Percentiles rank a stretch among this genome's conserved stretches.
These are phyloP conservation scores for Cryptosporidium sp. DNA, from an alignment of 169 alveolate genomes.

Conservation along the genomic window DNA sequence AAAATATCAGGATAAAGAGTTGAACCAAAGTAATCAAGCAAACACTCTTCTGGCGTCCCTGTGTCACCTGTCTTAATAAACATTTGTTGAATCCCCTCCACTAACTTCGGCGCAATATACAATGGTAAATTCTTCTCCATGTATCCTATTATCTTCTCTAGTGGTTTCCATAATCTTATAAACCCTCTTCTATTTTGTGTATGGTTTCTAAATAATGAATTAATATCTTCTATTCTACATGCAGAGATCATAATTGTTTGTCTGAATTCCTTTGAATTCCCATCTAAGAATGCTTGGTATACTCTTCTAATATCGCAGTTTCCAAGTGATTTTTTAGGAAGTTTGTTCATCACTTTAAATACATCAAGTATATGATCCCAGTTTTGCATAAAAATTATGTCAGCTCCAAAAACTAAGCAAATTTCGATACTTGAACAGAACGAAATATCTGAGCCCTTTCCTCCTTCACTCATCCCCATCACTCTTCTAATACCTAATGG, in stretches of 20 bases:
- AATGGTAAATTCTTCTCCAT: conserved; percentile 21
- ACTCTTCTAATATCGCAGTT: conserved; percentile 82
- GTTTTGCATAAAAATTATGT: conserved; percentile 88
- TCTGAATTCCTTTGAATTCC: conserved; percentile 78
- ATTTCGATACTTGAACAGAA: conserved; percentile 89
- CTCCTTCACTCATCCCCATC: conserved; percentile 78
- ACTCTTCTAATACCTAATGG: conserved; percentile 88
- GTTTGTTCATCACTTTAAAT: conserved; percentile 78
- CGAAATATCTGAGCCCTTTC: conserved; percentile 73
- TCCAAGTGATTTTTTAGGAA: conserved; percentile 81
- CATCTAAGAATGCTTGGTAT: conserved; percentile 79
- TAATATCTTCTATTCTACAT: conserved; percentile 44
- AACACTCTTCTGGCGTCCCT: conserved; percentile 29
- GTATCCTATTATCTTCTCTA: conserved; percentile 7
- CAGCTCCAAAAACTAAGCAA: conserved; percentile 86
- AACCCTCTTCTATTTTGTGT: conserved; percentile 77
- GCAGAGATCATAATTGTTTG: conserved; percentile 77
- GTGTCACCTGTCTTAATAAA: conserved; percentile 49
- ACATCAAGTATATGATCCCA: conserved; percentile 85
- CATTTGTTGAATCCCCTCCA: conserved; percentile 45
- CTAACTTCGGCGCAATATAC: conserved; percentile 41
- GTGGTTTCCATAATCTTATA: conserved; percentile 73
- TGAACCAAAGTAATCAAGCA: conserved; percentile 26
- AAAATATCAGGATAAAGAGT: conserved; percentile 57
- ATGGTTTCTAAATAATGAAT: conserved; percentile 52